phyloP scores from a whole-genome alignment of 2,329 filamentous ascomycete species.

The Coniochaeta pulveracea region DNA sequence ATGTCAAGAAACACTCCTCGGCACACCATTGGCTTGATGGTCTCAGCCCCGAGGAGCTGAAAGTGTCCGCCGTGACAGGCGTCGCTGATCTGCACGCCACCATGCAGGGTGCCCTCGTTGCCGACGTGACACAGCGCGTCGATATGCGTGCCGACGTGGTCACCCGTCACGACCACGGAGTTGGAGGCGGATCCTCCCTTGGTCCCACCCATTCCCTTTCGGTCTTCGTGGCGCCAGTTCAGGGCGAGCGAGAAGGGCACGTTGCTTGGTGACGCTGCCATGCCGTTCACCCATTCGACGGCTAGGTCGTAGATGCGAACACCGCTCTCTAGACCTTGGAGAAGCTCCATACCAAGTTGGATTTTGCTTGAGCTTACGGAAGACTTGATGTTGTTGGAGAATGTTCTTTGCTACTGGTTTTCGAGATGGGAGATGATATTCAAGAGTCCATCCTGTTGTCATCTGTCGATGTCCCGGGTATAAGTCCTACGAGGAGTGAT shows the following conservation, averaged over 20 bases:
- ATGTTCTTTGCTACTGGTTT: too few relatives aligned
- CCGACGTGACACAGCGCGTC: conserved; percentile 2
- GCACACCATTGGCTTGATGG: conserved; percentile 1
- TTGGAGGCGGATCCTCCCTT: conserved; percentile 1
- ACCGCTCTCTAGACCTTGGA: neutral
- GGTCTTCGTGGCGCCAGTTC: conserved; percentile 1
- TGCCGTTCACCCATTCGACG: conserved; percentile 1
- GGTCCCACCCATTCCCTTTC: conserved; percentile 1
- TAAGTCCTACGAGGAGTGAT: too few relatives aligned
- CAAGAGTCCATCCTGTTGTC: too few relatives aligned
- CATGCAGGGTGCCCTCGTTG: neutral
- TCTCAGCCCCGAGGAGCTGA: conserved; percentile 1
- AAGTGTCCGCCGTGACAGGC: conserved; percentile 2
- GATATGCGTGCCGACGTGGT: conserved; percentile 2
- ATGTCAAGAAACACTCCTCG: neutral
- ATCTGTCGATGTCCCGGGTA: too few relatives aligned
- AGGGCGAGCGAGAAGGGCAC: conserved; percentile 1
- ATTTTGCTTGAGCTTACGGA: too few relatives aligned
- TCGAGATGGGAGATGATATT: too few relatives aligned
- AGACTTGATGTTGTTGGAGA: too few relatives aligned
- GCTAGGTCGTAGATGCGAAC: conserved; percentile 2
- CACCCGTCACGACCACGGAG: conserved; percentile 1
- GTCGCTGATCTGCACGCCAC: neutral
- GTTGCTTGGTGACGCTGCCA: conserved; percentile 1
- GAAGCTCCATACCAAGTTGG: neutral